phyloP scores from a whole-genome alignment of 1,284 basidiomycete species.

The Ustilago nuda region DNA sequence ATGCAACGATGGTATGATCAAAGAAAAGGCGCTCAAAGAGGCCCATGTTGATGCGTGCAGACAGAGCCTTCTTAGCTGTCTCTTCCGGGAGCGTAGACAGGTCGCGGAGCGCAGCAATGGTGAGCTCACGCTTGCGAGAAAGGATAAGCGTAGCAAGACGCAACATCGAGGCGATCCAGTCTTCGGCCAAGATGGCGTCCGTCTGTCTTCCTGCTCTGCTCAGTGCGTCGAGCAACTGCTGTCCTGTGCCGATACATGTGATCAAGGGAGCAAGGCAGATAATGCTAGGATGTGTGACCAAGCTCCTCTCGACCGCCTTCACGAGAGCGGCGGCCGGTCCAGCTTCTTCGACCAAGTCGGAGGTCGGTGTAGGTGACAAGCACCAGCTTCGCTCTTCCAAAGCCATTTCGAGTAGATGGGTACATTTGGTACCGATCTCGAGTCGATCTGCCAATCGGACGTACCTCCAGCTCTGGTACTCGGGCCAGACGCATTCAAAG shows the following conservation, averaged over 20 bases:
- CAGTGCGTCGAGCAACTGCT: slow-evolving; percentile 75
- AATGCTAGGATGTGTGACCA: slow-evolving; percentile 78
- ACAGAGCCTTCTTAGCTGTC: slow-evolving; percentile 41
- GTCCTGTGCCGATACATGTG: slow-evolving; percentile 76
- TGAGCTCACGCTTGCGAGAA: slow-evolving; percentile 38
- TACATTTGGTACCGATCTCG: slow-evolving; percentile 79
- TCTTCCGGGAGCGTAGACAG: slow-evolving; percentile 45
- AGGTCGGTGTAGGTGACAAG: slow-evolving; percentile 11
- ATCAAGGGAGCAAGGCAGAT: slow-evolving; percentile 82
- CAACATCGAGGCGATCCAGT: slow-evolving; percentile 77
- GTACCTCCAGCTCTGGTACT: slow-evolving; percentile 85
- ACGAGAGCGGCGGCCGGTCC: slow-evolving; percentile 28
- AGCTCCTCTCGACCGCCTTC: slow-evolving; percentile 76
- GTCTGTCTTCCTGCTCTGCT: slow-evolving; percentile 76
- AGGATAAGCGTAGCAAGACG: slow-evolving; percentile 71
- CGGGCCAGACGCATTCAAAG: slow-evolving; percentile 85
- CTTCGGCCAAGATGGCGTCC: slow-evolving; percentile 78
- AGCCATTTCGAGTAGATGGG: slow-evolving; percentile 77
- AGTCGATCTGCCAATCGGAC: slow-evolving; percentile 80
- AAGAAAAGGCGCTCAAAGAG: slow-evolving; percentile 56
- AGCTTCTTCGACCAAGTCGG: slow-evolving; percentile 64
- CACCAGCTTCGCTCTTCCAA: slow-evolving; percentile 72
- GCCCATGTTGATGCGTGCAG: slow-evolving; percentile 35
- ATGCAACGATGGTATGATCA: slow-evolving; percentile 51
- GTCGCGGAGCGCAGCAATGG: slow-evolving; percentile 38